phyloP scores from a whole-genome alignment of 225 moss, liverwort and hornwort genomes.

The Rhytidiadelphus loreus region DNA sequence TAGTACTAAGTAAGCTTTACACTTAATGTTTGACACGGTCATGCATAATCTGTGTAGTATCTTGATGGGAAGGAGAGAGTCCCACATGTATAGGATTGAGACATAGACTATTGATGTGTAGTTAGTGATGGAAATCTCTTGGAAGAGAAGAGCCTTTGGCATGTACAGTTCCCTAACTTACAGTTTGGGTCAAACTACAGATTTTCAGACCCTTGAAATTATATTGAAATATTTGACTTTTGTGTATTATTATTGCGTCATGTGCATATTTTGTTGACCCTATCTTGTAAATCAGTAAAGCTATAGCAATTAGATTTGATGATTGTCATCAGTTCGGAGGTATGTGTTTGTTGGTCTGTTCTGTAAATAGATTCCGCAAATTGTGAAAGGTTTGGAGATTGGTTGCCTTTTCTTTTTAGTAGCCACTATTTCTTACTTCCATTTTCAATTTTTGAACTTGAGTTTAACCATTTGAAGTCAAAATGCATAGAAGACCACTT shows the following conservation, averaged over 20 bases:
- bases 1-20: slow-evolving; percentile 3
- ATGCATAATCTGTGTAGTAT: background rate
- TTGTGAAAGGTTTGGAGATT: background rate
- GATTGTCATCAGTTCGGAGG: background rate
- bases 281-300: background rate
- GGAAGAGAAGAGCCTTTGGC: background rate
- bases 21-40: background rate
- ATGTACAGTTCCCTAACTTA: background rate
- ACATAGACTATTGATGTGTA: background rate
- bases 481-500: background rate
- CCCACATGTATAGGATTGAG: background rate
- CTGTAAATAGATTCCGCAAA: background rate
- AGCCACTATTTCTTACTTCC: background rate
- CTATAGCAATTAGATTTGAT: background rate
- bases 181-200: background rate
- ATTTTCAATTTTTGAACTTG: no score
- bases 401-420: background rate
- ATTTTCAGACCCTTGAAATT: background rate
- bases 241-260: no score
- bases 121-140: background rate
- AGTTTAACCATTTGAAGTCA: background rate
- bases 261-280: background rate
- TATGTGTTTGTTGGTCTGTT: background rate
- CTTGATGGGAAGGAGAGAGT: background rate
- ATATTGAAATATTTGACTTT: background rate